Evolutionary conservation across 1,139 yeast species (phyloP), one percentile per base, ranked within the genome.

Genomic region (Sporopachydermia cereana): DNA sequence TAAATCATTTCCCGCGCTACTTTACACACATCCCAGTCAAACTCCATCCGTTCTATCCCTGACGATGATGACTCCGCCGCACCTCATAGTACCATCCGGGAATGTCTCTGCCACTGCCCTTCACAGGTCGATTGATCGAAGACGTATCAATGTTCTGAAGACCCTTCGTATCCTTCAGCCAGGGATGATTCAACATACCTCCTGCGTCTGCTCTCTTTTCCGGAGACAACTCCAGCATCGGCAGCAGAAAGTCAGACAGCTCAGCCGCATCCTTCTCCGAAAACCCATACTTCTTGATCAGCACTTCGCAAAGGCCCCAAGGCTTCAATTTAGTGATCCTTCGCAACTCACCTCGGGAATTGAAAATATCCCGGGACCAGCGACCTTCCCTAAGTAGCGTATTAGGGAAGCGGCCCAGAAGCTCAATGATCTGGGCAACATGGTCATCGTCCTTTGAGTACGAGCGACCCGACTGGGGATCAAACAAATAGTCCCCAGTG

Each of bases 401-500:
- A 9, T 68, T 58, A 1, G 91, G 86, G 42, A 77, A 69, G 24
- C 68, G 64, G 1, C 89, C 88, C 41, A 83, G 61, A 36, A 84
- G 66, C 62, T 84, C 95, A 36, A 84, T 74, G 24, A 84, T 82
- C 58, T 84, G 95, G 0, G 94, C 95, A 52, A 85, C 61, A 60
- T 85, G 95, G 60, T 85, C 95, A 54, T 85, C 95, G 58, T 84
- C 88, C 57, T 83, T 82, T 48, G 72, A 64, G 57, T 80, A 84
- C n/a, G 62, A 56, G 45, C 67, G 65, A 5, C 88, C 86, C 46
- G 72, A 73, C 47, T 77, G 82, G 9, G 95, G 95, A 58, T 84
- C 93, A 61, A 85, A 86, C 45, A 85, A 62, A 56, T 80, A 85
- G 60, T 86, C 95, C 3, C 94, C 94, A 2, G 95, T 84, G 45